Conservation (phyloP, 306 rosid species). For the Notholithocarpus densiflorus region DNA sequence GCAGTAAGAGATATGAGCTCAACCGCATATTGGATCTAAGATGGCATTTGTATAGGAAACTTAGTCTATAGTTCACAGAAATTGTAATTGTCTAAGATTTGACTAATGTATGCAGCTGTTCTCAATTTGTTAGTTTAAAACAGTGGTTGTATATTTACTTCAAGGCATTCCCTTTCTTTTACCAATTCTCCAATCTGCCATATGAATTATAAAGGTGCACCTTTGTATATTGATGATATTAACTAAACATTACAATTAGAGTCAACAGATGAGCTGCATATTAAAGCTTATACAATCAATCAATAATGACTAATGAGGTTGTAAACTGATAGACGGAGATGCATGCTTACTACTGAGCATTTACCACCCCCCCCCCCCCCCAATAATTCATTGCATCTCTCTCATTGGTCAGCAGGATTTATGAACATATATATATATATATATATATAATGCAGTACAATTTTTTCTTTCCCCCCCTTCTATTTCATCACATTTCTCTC, state of each 20-base stretch:
- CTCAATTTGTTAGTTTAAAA: conserved; percentile 20
- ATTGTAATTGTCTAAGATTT: conserved; percentile 3
- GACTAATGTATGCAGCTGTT: conserved; percentile 10
- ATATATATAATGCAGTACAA: no score
- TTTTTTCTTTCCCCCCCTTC: no score
- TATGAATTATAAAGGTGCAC: conserved; percentile 17
- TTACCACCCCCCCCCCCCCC: not conserved
- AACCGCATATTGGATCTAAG: conserved; percentile 13
- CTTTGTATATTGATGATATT: not conserved
- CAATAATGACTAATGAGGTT: not conserved
- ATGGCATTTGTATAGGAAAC: conserved; percentile 12
- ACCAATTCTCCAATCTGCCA: conserved; percentile 5
- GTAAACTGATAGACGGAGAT: not conserved
- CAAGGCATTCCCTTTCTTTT: not conserved
- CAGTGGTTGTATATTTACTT: not conserved
- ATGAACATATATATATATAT: no score
- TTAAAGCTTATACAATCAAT: not conserved
- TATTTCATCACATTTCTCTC: no score
- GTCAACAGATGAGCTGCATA: not conserved
- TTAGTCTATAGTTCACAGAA: conserved; percentile 23
- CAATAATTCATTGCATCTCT: no score
- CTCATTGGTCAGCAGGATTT: no score
- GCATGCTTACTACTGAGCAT: not conserved
- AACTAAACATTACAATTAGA: conserved; percentile 26
- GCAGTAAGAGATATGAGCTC: conserved; percentile 24